Evolutionary conservation across 2,329 filamentous ascomycete species (phyloP), one percentile per base, ranked within the genome.

Genomic region (Paraphaeosphaeria minitans): DNA sequence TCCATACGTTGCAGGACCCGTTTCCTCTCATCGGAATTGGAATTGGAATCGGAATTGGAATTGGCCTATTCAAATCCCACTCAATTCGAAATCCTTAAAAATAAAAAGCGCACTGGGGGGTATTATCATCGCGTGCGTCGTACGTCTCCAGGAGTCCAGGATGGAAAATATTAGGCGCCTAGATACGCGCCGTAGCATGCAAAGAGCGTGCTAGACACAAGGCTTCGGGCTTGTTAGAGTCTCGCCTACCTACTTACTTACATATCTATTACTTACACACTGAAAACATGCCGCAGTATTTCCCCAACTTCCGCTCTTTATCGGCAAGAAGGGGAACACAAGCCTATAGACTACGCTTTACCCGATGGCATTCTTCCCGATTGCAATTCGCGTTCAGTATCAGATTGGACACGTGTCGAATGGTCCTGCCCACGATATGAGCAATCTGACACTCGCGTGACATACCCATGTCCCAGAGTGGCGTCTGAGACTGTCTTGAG

Each of bases 381-480:
- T 48, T 48, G 13, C 31, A 48, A 4, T n/a, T n/a, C 10, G 29
- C 24, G 31, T 48, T 24, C 16, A 29, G 16, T 10, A 24, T 48
- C 13, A 24, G 46, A 27, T 48, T 48, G n/a, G 29, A 48, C 46
- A 48, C 21, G 29, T 48, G 46, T 48, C 46, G 46, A 12, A 27
- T 33, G 22, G 21, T 6, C 16, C 46, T 21, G 13, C 46, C 46
- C 19, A 48, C 22, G 16, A 48, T 29, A 33, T 48, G 46, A n/a
- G 46, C 13, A 12, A 48, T 31, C 24, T 48, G 46, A 27, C 46
- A 48, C 16, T 48, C 46, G 7, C 46, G 24, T 48, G 46, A 22
- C 46, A 48, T 48, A 16, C n/a, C n/a, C n/a, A n/a, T 48, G 46
- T 29, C 46, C 46, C 16, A 48, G 24, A 31, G 46, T 48, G 46